These are phyloP conservation scores for Alternaria burnsii DNA, from an alignment of 2,329 filamentous ascomycete species.

Conservation along the genomic window DNA sequence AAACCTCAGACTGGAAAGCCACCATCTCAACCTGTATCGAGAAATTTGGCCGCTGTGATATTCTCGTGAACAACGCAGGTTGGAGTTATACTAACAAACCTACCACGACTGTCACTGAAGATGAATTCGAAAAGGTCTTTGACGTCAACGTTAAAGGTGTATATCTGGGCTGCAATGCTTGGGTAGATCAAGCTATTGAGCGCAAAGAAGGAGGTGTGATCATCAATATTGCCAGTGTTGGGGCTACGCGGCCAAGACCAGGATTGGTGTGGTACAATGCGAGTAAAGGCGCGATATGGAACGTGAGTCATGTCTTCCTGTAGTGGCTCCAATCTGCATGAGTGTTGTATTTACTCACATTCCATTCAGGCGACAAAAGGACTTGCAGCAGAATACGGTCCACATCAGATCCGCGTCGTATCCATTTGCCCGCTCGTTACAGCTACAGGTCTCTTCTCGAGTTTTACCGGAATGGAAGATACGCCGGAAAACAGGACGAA, in stretches of 20 bases:
- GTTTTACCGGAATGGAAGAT: slow-evolving; percentile 68
- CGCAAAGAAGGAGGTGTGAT: slow-evolving; percentile 67
- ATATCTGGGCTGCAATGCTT: slow-evolving; percentile 66
- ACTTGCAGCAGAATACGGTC: slow-evolving; percentile 76
- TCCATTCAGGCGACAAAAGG: slow-evolving; percentile 63
- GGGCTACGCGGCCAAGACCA: slow-evolving; percentile 67
- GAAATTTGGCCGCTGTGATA: slow-evolving; percentile 65
- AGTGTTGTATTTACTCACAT: slow-evolving; percentile 25
- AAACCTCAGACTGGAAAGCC: slow-evolving; percentile 59
- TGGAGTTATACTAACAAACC: slow-evolving; percentile 63
- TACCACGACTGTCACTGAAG: slow-evolving; percentile 69
- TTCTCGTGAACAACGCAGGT: slow-evolving; percentile 69
- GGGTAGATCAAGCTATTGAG: slow-evolving; percentile 68
- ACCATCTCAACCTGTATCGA: slow-evolving; percentile 63
- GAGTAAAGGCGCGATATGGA: slow-evolving; percentile 71
- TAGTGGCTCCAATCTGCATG: background rate
- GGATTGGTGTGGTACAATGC: slow-evolving; percentile 76
- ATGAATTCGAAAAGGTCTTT: slow-evolving; percentile 72
- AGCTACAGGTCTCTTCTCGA: slow-evolving; percentile 68
- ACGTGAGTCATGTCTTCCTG: slow-evolving; percentile 48
- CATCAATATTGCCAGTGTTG: slow-evolving; percentile 72
- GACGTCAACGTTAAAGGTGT: slow-evolving; percentile 74
- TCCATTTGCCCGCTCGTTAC: slow-evolving; percentile 74
- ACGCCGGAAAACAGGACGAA: slow-evolving; percentile 64
- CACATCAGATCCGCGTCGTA: slow-evolving; percentile 76